Evolutionary conservation across 225 moss, liverwort and hornwort species (phyloP).

Genomic region (Takakia lepidozioides): DNA sequence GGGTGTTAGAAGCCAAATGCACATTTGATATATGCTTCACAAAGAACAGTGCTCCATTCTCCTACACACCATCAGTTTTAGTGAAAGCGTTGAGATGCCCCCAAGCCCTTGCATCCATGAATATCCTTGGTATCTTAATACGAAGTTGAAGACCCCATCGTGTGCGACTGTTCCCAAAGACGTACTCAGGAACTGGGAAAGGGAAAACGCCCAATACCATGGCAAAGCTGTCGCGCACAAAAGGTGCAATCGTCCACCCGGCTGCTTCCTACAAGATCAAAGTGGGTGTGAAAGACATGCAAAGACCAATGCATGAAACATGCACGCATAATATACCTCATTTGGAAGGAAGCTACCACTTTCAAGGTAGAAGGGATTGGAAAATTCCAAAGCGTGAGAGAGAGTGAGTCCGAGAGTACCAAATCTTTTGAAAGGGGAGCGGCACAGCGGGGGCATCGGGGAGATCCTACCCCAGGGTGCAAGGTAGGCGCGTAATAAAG

Average conservation of each 20-base stretch:
- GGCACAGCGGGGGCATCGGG: constrained; percentile 94
- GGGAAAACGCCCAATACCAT: no score
- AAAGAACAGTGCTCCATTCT: no score
- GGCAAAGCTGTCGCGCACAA: constrained; percentile 92
- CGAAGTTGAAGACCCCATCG: no score
- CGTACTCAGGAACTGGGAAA: no score
- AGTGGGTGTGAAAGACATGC: background rate
- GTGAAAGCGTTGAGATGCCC: no score
- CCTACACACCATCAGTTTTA: no score
- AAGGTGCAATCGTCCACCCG: constrained; percentile 95
- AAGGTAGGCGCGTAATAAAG: constrained; percentile 79
- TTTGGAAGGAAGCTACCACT: background rate
- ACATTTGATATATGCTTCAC: no score
- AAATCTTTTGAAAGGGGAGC: constrained; percentile 91
- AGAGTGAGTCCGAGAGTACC: constrained; percentile 17
- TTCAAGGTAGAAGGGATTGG: background rate
- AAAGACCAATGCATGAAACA: background rate
- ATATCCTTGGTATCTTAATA: no score
- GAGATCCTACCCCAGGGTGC: constrained; percentile 75
- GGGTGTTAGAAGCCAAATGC: no score
- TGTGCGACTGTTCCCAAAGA: no score
- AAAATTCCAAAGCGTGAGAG: background rate
- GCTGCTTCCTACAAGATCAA: constrained; percentile 65
- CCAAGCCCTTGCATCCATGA: no score
- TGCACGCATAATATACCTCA: background rate